Conservation (phyloP, 768 basidiomycete genomes). For the Suillus alpinus region DNA sequence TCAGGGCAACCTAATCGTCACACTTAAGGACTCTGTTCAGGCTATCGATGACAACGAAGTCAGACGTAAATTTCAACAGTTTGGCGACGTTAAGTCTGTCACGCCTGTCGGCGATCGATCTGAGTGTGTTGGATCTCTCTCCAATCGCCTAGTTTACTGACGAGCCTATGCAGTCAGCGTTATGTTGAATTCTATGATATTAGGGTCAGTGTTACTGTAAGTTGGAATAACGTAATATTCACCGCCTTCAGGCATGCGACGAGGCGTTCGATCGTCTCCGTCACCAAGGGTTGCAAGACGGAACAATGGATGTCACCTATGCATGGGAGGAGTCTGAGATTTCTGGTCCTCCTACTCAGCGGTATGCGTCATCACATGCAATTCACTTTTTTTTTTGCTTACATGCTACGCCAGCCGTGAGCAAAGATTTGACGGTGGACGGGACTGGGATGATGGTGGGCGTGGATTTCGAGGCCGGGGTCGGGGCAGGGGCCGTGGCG, state of each 20-base stretch:
- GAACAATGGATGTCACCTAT: conserved; percentile 83
- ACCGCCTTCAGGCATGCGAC: conserved; percentile 56
- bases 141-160: conserved; percentile 6
- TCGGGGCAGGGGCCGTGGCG: conserved; percentile 42
- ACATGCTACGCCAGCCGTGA: conserved; percentile 23
- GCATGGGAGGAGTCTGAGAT: conserved; percentile 76
- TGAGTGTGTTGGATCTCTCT: conserved; percentile 43
- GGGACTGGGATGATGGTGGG: conserved; percentile 46
- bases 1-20: conserved; percentile 83
- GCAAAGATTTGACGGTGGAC: conserved; percentile 35
- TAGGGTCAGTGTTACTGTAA: conserved; percentile 46
- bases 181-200: conserved; percentile 95
- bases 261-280: conserved; percentile 79
- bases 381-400: conserved; percentile 4
- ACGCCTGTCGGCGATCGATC: conserved; percentile 59
- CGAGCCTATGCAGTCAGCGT: conserved; percentile 56
- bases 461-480: conserved; percentile 39
- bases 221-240: conserved; percentile 7
- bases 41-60: conserved; percentile 83
- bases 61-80: conserved; percentile 80
- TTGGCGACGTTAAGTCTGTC: conserved; percentile 87
- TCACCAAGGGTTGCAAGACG: conserved; percentile 77
- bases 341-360: conserved; percentile 44
- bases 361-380: conserved; percentile 24
- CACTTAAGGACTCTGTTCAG: conserved; percentile 69